phyloP scores from a whole-genome alignment of 2,329 filamentous ascomycete genomes.

The Aspergillus calidoustus region DNA sequence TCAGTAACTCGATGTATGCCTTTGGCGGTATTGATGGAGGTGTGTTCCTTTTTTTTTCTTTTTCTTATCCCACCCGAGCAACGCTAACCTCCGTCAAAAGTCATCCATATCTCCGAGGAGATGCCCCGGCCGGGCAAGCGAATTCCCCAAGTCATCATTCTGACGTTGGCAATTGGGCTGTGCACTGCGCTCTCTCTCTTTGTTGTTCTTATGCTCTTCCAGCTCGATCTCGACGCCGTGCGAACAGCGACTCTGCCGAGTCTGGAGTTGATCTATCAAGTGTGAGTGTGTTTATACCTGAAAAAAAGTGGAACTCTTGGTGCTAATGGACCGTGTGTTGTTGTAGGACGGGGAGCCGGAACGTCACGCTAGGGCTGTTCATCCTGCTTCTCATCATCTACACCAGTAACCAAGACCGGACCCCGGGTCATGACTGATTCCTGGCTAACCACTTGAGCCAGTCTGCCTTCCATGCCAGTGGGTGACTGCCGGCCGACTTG shows the following conservation, averaged over 20 bases:
- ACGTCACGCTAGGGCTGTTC: conserved; percentile 8
- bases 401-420: conserved; percentile 2
- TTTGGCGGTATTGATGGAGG: conserved; percentile 30
- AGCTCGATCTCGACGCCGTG: neutral
- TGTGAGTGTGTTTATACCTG: neutral
- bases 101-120: conserved; percentile 17
- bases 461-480: conserved; percentile 5
- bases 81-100: neutral
- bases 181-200: conserved; percentile 13
- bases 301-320: no score
- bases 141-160: conserved; percentile 27
- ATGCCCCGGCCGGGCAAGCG: conserved; percentile 26
- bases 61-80: no score
- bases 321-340: neutral
- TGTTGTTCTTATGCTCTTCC: conserved; percentile 1
- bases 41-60: conserved; percentile 2
- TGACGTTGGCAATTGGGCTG: conserved; percentile 28
- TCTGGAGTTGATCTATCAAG: conserved; percentile 2
- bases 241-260: neutral
- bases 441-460: neutral
- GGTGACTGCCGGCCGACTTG: conserved; percentile 18
- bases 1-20: conserved; percentile 33
- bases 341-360: neutral
- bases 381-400: conserved; percentile 25
- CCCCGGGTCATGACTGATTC: no score